phyloP scores from a whole-genome alignment of 208 protist species.

The Leishmania amazonensis region DNA sequence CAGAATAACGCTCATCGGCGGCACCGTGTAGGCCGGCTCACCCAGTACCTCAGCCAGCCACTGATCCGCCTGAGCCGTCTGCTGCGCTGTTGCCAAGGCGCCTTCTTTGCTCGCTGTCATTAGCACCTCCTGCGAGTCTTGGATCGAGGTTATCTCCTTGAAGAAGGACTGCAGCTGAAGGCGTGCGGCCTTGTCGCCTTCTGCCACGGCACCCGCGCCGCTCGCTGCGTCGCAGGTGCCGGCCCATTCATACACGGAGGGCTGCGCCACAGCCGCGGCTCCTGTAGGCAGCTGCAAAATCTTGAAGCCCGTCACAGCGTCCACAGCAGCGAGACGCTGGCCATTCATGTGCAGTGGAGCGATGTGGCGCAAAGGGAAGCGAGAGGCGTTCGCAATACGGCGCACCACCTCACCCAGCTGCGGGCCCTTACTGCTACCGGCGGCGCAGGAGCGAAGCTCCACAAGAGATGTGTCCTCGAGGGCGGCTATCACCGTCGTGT shows the following conservation, averaged over 20 bases:
- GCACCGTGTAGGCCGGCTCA: slow-evolving; percentile 75
- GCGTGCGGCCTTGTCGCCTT: not conserved
- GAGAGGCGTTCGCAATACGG: slow-evolving; percentile 22
- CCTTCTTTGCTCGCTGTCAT: slow-evolving; percentile 16
- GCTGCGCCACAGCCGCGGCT: not conserved
- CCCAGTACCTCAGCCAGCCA: slow-evolving; percentile 72
- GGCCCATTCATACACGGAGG: slow-evolving; percentile 19
- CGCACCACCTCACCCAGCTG: slow-evolving; percentile 23
- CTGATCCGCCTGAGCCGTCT: slow-evolving; percentile 33
- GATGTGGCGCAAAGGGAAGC: slow-evolving; percentile 40
- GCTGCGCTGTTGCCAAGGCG: slow-evolving; percentile 24
- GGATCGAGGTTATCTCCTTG: slow-evolving; percentile 32
- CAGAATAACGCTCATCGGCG: slow-evolving; percentile 75
- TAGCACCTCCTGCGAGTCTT: slow-evolving; percentile 14
- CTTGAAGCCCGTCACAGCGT: slow-evolving; percentile 60
- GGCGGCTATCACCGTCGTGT: slow-evolving; percentile 55
- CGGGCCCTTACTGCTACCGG: not conserved
- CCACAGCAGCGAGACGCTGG: slow-evolving; percentile 54
- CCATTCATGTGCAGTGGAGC: slow-evolving; percentile 36
- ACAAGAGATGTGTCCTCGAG: slow-evolving; percentile 37
- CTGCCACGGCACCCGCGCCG: not conserved
- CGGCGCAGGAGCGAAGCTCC: slow-evolving; percentile 38
- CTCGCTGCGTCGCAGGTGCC: not conserved
- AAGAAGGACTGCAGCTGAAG: slow-evolving; percentile 45
- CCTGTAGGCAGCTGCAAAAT: slow-evolving; percentile 43